Conservation (phyloP, 495 filamentous ascomycete genomes). For the Hyaloscypha bicolor region DNA sequence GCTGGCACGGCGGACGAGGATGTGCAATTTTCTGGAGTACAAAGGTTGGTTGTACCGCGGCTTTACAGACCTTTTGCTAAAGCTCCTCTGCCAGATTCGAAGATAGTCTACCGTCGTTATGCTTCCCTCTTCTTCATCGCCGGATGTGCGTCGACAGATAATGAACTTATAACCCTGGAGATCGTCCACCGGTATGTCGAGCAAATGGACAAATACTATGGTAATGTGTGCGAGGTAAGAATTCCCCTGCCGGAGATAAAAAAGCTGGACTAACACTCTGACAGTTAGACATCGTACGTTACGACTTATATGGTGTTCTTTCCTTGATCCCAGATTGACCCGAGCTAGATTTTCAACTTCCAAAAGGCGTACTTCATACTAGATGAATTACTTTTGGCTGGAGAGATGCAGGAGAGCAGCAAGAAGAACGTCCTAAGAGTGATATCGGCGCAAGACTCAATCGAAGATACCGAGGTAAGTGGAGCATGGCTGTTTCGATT, state of each 20-base stretch:
- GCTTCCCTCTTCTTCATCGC: constrained; percentile 99
- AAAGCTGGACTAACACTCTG: constrained; percentile 3
- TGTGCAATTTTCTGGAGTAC: constrained; percentile 99
- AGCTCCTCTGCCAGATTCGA: constrained; percentile 67
- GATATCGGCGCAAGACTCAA: constrained; percentile 90
- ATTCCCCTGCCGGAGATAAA: neutral
- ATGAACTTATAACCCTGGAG: constrained; percentile 97
- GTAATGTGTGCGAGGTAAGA: constrained; percentile 87
- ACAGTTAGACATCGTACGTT: constrained; percentile 68
- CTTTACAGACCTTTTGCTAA: constrained; percentile 10
- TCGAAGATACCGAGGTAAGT: constrained; percentile 98
- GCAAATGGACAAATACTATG: constrained; percentile 99
- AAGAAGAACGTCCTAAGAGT: constrained; percentile 97
- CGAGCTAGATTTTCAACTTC: constrained; percentile 84
- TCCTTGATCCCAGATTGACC: constrained; percentile 2
- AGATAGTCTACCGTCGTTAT: constrained; percentile 98
- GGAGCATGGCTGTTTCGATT: neutral
- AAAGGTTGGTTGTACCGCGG: constrained; percentile 64
- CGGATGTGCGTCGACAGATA: constrained; percentile 90
- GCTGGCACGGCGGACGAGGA: constrained; percentile 89
- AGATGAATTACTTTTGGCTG: constrained; percentile 92
- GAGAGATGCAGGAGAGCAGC: constrained; percentile 98
- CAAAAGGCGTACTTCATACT: constrained; percentile 99
- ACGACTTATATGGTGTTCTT: neutral
- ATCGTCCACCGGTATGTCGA: constrained; percentile 99